phyloP scores from a whole-genome alignment of 148 eudicot species.

The Mesembryanthemum crystallinum region DNA sequence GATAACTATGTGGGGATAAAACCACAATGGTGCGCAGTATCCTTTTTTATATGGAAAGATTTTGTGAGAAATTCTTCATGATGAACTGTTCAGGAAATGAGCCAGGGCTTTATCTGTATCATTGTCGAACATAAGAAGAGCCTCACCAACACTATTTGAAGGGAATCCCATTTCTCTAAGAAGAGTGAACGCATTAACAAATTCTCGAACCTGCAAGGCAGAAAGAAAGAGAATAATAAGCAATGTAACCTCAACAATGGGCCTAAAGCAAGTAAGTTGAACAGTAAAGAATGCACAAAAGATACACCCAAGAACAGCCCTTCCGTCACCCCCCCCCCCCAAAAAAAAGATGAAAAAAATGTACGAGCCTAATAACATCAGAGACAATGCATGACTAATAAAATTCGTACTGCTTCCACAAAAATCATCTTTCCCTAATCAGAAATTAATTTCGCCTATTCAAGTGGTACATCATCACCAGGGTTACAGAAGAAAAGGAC shows the following conservation, averaged over 20 bases:
- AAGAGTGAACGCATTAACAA: conserved; percentile 59
- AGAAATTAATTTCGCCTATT: too few species aligned
- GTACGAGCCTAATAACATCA: too few species aligned
- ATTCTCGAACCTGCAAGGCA: conserved; percentile 63
- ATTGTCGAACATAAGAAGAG: conserved; percentile 74
- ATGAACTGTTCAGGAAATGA: conserved; percentile 59
- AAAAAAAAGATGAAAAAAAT: too few species aligned
- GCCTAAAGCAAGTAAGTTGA: background rate
- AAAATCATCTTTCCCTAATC: background rate
- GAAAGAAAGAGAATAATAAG: background rate
- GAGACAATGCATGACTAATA: too few species aligned
- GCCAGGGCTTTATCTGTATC: conserved; percentile 85
- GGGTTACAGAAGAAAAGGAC: too few species aligned
- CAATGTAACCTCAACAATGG: background rate
- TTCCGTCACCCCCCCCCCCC: too few species aligned
- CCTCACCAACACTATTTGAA: conserved; percentile 74
- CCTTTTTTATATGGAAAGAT: background rate
- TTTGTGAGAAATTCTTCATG: conserved; percentile 28
- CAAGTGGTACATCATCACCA: too few species aligned
- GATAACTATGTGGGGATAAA: background rate
- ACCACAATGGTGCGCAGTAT: background rate
- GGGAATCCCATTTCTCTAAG: conserved; percentile 94
- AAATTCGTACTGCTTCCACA: background rate
- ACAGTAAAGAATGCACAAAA: too few species aligned
- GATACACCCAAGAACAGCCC: too few species aligned